Percentiles rank a stretch among this genome's conserved stretches.
Conservation (phyloP, 331 rosid species). For the Cucumis variabilis region DNA sequence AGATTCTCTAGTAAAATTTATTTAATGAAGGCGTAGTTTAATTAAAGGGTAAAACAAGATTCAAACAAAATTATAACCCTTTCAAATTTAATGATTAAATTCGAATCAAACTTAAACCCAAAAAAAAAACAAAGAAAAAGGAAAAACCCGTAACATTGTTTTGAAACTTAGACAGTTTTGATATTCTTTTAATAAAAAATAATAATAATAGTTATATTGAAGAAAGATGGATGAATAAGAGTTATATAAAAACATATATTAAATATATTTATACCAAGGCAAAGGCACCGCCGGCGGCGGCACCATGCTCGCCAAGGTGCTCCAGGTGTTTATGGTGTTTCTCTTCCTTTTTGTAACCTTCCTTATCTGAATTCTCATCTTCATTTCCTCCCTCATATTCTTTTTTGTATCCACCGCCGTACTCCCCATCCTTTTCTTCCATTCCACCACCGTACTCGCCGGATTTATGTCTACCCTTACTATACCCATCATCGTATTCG, state of each 20-base stretch:
- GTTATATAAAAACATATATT: not conserved
- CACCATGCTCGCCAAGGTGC: slow-evolving; percentile 61
- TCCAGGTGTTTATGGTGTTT: slow-evolving; percentile 77
- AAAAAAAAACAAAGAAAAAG: too few species aligned
- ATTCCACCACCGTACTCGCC: slow-evolving; percentile 17
- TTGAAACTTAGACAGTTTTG: too few species aligned
- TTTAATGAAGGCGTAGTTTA: too few species aligned
- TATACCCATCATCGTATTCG: slow-evolving; percentile 22
- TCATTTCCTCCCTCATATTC: slow-evolving; percentile 7
- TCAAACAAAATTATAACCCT: too few species aligned
- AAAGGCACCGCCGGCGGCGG: slow-evolving; percentile 66
- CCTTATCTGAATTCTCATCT: not conserved
- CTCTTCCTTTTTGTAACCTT: slow-evolving; percentile 62
- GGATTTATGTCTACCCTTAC: not conserved
- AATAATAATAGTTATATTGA: not conserved
- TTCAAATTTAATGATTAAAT: too few species aligned
- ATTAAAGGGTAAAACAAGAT: too few species aligned
- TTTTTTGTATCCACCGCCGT: slow-evolving; percentile 8
- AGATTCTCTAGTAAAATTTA: too few species aligned
- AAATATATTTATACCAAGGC: slow-evolving; percentile 59
- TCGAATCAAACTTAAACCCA: too few species aligned
- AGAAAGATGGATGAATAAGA: not conserved
- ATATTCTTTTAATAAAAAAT: too few species aligned
- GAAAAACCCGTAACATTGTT: too few species aligned
- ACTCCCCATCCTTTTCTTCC: not conserved